Evolutionary conservation across 2,329 filamentous ascomycete genomes (phyloP).

Genomic region (Didymella pinodella): DNA sequence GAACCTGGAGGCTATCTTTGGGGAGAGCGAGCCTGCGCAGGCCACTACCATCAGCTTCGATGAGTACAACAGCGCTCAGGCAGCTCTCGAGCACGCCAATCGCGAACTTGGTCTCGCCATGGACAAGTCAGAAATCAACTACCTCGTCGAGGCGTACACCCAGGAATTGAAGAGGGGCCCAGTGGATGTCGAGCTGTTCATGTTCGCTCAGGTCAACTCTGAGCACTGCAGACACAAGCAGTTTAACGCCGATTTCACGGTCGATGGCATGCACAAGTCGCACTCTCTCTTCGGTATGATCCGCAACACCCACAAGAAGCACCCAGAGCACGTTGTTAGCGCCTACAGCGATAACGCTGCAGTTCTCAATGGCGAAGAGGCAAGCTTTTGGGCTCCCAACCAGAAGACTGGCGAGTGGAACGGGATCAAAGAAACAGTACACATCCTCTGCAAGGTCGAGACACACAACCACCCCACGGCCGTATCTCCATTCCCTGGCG

Average conservation of each 20-base stretch:
- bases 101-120: conserved; percentile 82
- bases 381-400: conserved; percentile 86
- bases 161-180: conserved; percentile 70
- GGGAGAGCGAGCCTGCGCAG: conserved; percentile 68
- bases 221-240: conserved; percentile 91
- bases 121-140: conserved; percentile 88
- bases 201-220: conserved; percentile 99
- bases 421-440: conserved; percentile 83
- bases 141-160: conserved; percentile 85
- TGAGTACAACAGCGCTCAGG: conserved; percentile 69
- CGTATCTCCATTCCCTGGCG: conserved; percentile 91
- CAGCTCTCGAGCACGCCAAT: conserved; percentile 83
- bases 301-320: conserved; percentile 84
- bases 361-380: conserved; percentile 78
- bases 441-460: conserved; percentile 93
- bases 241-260: conserved; percentile 96
- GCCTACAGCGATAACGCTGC: conserved; percentile 98
- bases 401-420: conserved; percentile 87
- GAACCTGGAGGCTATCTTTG: conserved; percentile 79
- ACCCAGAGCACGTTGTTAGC: conserved; percentile 83
- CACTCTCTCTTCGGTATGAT: conserved; percentile 95
- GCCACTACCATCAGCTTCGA: conserved; percentile 78
- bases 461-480: conserved; percentile 98
- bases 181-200: conserved; percentile 95
- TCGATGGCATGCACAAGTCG: conserved; percentile 82